These are phyloP conservation scores for Diaporthe sp. DNA, from an alignment of 2,329 filamentous ascomycete genomes.

Conservation along the genomic window DNA sequence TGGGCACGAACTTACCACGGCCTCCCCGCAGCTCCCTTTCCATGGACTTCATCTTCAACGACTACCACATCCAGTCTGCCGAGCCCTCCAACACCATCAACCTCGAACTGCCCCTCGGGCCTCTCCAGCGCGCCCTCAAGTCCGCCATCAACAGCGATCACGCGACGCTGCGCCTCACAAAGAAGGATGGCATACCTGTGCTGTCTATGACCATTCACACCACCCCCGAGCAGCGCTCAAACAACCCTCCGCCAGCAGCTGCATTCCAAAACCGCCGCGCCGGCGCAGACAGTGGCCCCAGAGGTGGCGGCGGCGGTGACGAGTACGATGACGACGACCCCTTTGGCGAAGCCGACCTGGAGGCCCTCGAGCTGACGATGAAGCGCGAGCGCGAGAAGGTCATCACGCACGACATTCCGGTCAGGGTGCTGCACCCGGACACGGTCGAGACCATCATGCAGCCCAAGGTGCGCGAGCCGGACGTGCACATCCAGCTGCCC, in stretches of 20 bases:
- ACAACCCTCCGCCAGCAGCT: slow-evolving; percentile 41
- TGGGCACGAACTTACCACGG: not conserved
- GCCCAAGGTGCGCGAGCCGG: slow-evolving; percentile 89
- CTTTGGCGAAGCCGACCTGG: slow-evolving; percentile 61
- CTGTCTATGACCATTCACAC: slow-evolving; percentile 92
- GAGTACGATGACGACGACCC: slow-evolving; percentile 54
- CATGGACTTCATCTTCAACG: slow-evolving; percentile 89
- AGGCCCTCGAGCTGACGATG: slow-evolving; percentile 67
- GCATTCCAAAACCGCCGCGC: slow-evolving; percentile 49
- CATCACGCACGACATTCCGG: slow-evolving; percentile 96
- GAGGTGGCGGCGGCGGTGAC: slow-evolving; percentile 55
- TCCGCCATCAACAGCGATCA: slow-evolving; percentile 87
- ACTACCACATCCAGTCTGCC: slow-evolving; percentile 88
- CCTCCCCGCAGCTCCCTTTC: slow-evolving; percentile 64
- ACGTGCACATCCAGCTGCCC: slow-evolving; percentile 93
- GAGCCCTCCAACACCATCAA: slow-evolving; percentile 91
- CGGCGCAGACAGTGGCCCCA: slow-evolving; percentile 42
- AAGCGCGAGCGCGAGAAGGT: slow-evolving; percentile 86
- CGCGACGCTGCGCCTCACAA: slow-evolving; percentile 89
- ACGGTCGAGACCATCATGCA: slow-evolving; percentile 95
- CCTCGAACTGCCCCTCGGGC: slow-evolving; percentile 90
- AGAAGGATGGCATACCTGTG: slow-evolving; percentile 89
- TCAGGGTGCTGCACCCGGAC: slow-evolving; percentile 86
- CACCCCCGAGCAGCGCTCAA: slow-evolving; percentile 69
- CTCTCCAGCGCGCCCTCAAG: slow-evolving; percentile 90